Evolutionary conservation across 106 monocot species (phyloP).

Genomic region (Apostasia shenzhenica): DNA sequence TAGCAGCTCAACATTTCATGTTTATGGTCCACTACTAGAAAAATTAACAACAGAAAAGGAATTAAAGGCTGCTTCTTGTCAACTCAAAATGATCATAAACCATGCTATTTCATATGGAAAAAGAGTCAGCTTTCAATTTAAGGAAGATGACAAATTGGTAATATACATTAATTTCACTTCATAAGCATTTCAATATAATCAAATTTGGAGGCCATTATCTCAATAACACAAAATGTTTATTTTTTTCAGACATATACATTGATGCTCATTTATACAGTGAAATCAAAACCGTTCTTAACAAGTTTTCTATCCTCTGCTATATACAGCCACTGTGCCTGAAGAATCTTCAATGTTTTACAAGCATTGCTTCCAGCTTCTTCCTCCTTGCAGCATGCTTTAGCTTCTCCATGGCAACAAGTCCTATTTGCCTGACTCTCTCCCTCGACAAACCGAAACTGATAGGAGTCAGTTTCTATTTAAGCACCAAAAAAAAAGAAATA

Average conservation of each 20-base stretch:
- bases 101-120: too few relatives aligned
- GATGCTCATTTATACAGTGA: conserved; percentile 7
- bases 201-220: too few relatives aligned
- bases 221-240: neutral
- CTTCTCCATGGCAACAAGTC: conserved; percentile 94
- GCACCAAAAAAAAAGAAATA: too few relatives aligned
- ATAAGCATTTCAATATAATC: too few relatives aligned
- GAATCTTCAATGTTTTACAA: conserved; percentile 58
- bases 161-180: too few relatives aligned
- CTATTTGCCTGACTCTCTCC: conserved; percentile 88
- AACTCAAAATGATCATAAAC: too few relatives aligned
- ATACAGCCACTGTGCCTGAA: conserved; percentile 15
- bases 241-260: conserved; percentile 12
- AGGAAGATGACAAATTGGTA: too few relatives aligned
- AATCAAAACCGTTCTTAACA: conserved; percentile 13
- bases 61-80: too few relatives aligned
- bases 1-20: too few relatives aligned
- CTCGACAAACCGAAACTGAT: conserved; percentile 88
- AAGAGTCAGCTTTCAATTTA: too few relatives aligned
- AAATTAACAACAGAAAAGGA: too few relatives aligned
- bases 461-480: neutral
- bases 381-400: conserved; percentile 81
- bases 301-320: conserved; percentile 25
- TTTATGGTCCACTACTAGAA: too few relatives aligned
- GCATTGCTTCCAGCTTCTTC: conserved; percentile 68